Evolutionary conservation across 1,139 yeast species (phyloP).

Genomic region (Suhomyces choctaworum): DNA sequence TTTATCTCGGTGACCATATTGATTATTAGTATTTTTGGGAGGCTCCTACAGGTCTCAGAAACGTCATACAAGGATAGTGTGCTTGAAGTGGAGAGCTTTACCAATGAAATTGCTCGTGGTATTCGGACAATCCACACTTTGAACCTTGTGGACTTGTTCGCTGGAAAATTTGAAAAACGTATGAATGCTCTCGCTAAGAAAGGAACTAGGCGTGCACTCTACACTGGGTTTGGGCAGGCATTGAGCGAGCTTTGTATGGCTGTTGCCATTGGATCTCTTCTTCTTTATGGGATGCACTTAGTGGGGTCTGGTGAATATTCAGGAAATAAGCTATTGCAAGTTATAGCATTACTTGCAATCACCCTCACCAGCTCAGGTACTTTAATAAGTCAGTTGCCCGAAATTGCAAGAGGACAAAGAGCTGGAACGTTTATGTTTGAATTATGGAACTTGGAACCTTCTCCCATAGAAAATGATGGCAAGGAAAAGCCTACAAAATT

Average conservation of each 20-base stretch:
- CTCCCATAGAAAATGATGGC: slow-evolving; percentile 35
- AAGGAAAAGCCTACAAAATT: slow-evolving; percentile 16
- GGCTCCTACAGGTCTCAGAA: slow-evolving; percentile 55
- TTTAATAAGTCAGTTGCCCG: slow-evolving; percentile 67
- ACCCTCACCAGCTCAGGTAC: slow-evolving; percentile 66
- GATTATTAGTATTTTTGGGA: slow-evolving; percentile 54
- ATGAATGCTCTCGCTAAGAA: slow-evolving; percentile 27
- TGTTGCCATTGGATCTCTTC: slow-evolving; percentile 64
- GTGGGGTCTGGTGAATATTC: slow-evolving; percentile 59
- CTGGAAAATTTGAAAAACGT: slow-evolving; percentile 29
- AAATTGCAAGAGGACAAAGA: slow-evolving; percentile 72
- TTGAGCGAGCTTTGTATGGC: slow-evolving; percentile 53
- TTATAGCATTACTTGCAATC: slow-evolving; percentile 71
- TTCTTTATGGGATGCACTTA: slow-evolving; percentile 75
- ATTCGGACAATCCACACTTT: slow-evolving; percentile 64
- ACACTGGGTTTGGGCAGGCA: slow-evolving; percentile 66
- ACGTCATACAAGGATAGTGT: slow-evolving; percentile 57
- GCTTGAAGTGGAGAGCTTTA: slow-evolving; percentile 52
- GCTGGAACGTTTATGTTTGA: slow-evolving; percentile 59
- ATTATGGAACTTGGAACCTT: slow-evolving; percentile 38
- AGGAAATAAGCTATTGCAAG: slow-evolving; percentile 59
- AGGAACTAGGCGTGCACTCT: slow-evolving; percentile 52
- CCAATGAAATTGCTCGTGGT: slow-evolving; percentile 60
- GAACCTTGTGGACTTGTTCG: slow-evolving; percentile 52
- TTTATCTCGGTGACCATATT: slow-evolving; percentile 63